These are phyloP conservation scores for Patellifolia procumbens DNA, from an alignment of 179 eudicot species.

Conservation along the genomic window DNA sequence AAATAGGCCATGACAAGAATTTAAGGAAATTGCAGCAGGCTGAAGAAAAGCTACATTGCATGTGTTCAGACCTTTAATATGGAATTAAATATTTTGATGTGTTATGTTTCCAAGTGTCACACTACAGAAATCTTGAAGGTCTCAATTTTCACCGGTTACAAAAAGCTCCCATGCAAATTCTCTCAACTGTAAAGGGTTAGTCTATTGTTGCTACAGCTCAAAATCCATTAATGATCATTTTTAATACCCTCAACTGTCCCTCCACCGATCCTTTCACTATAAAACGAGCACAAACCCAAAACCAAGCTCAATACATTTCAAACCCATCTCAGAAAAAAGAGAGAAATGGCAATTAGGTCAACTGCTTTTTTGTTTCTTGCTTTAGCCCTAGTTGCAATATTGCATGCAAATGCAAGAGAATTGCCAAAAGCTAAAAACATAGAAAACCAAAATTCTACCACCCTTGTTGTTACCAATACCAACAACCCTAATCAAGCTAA, in stretches of 20 bases:
- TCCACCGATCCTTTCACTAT: slow-evolving; percentile 19
- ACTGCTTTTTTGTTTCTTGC: slow-evolving; percentile 31
- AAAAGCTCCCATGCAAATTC: background rate
- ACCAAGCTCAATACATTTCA: background rate
- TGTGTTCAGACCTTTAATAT: background rate
- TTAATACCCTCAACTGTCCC: slow-evolving; percentile 29
- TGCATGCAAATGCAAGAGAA: slow-evolving; percentile 45
- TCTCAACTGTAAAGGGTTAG: background rate
- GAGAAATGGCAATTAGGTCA: slow-evolving; percentile 27
- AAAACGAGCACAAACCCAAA: slow-evolving; percentile 14
- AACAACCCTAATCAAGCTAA: background rate
- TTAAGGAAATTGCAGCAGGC: background rate
- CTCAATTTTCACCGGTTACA: background rate
- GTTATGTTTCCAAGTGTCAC: background rate
- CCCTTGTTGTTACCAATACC: background rate
- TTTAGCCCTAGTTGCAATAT: slow-evolving; percentile 33
- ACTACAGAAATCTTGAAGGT: background rate
- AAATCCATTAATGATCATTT: slow-evolving; percentile 13
- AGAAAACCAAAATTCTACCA: slow-evolving; percentile 7
- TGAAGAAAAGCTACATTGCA: background rate
- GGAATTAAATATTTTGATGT: background rate
- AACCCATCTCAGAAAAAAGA: background rate
- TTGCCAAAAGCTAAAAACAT: slow-evolving; percentile 25
- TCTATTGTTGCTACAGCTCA: background rate
- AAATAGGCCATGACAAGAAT: too few species aligned